phyloP scores from a whole-genome alignment of 495 filamentous ascomycete species.

The Cercophora newfieldiana region DNA sequence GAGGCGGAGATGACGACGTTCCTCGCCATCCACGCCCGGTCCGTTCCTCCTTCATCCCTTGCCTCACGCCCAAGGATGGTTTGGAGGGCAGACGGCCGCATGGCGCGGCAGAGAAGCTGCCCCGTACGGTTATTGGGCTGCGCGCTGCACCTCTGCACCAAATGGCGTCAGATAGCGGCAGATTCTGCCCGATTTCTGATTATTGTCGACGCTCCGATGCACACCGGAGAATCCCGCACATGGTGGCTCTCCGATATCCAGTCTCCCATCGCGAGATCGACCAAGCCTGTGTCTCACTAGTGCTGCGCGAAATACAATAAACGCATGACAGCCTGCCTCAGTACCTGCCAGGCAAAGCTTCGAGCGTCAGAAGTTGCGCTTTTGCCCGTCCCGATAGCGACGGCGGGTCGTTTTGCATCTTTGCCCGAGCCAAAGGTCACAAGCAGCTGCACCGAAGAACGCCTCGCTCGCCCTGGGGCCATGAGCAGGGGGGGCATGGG shows the following conservation, averaged over 20 bases:
- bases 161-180: constrained; percentile 27
- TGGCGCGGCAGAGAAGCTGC: constrained; percentile 10
- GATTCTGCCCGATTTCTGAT: constrained; percentile 21
- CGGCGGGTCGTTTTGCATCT: background rate
- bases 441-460: background rate
- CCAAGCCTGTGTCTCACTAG: background rate
- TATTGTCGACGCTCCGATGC: background rate
- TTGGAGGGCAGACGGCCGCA: background rate
- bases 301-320: background rate
- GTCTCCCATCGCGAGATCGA: background rate
- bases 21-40: constrained; percentile 2
- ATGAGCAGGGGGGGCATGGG: background rate
- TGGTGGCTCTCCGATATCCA: background rate
- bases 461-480: background rate
- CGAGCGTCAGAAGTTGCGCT: background rate
- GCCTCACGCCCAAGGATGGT: background rate
- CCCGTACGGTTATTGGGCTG: constrained; percentile 8
- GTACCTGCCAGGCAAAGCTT: background rate
- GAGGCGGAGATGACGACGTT: constrained; percentile 13
- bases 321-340: background rate
- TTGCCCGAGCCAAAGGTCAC: background rate
- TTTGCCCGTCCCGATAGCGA: background rate
- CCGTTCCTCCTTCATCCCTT: background rate
- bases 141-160: constrained; percentile 5
- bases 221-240: constrained; percentile 2